Conservation (phyloP, 2,329 filamentous ascomycete genomes). For the Fusarium sp. region DNA sequence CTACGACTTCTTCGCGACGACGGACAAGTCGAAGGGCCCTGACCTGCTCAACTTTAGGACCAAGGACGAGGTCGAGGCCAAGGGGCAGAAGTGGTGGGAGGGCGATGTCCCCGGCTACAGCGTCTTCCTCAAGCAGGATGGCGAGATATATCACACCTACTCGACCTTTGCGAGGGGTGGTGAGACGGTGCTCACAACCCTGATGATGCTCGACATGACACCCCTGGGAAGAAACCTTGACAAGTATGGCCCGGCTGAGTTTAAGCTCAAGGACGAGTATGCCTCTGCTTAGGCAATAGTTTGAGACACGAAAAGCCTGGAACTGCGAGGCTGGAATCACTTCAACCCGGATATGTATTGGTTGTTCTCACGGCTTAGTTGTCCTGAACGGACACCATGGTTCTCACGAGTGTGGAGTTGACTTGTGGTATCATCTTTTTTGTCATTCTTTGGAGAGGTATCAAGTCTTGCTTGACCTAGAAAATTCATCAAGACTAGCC, state of each 20-base stretch:
- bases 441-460: background rate
- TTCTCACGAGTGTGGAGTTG: background rate
- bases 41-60: slow-evolving; percentile 48
- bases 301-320: no score
- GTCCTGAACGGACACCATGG: background rate
- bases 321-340: background rate
- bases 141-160: slow-evolving; percentile 57
- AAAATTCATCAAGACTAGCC: background rate
- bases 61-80: slow-evolving; percentile 45
- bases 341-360: background rate
- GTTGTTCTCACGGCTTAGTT: no score
- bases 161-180: slow-evolving; percentile 53
- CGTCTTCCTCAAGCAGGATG: slow-evolving; percentile 53
- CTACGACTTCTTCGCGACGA: slow-evolving; percentile 57
- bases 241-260: slow-evolving; percentile 45
- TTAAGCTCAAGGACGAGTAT: slow-evolving; percentile 49
- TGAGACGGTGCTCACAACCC: slow-evolving; percentile 51
- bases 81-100: slow-evolving; percentile 48
- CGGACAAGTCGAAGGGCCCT: slow-evolving; percentile 49
- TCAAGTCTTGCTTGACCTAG: background rate
- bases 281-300: background rate
- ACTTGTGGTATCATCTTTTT: background rate
- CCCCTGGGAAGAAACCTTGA: slow-evolving; percentile 54
- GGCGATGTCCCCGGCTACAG: slow-evolving; percentile 57
- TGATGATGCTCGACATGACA: slow-evolving; percentile 54